Percentiles rank a stretch among this genome's conserved stretches.
Conservation (phyloP, 1,284 basidiomycete genomes). For the Tilletia indica region DNA sequence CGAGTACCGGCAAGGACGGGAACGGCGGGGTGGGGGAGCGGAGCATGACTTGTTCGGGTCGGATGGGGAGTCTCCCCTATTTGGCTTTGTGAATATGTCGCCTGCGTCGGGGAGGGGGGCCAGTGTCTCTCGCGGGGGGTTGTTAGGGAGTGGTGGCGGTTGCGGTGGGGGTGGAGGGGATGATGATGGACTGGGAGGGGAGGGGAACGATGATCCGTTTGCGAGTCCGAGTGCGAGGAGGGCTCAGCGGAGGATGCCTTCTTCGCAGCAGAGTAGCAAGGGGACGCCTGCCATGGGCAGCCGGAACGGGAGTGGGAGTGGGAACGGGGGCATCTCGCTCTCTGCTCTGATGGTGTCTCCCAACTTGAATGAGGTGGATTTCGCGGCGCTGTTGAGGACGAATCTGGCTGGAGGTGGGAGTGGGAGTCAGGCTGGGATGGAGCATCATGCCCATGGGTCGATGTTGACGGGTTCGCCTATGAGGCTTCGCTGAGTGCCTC, state of each 20-base stretch:
- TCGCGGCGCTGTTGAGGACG: not conserved
- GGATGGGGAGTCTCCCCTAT: slow-evolving; percentile 4
- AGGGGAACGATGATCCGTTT: not conserved
- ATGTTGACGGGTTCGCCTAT: too few species aligned
- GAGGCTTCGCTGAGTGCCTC: too few species aligned
- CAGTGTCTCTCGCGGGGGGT: not conserved
- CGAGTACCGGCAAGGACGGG: not conserved
- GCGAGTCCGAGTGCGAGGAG: slow-evolving; percentile 1
- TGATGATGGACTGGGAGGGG: not conserved
- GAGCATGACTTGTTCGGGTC: not conserved
- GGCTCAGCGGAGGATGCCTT: not conserved
- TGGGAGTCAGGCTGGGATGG: too few species aligned
- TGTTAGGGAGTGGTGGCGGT: not conserved
- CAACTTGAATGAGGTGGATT: slow-evolving; percentile 1
- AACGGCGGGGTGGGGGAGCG: too few species aligned
- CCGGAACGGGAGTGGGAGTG: not conserved
- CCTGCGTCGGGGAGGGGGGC: not conserved
- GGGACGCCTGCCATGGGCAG: not conserved
- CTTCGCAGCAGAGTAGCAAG: not conserved
- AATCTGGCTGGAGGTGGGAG: too few species aligned
- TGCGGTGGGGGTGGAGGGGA: not conserved
- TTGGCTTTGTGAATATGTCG: slow-evolving; percentile 16
- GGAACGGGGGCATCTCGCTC: not conserved
- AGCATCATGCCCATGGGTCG: too few species aligned
- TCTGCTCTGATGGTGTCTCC: not conserved